Percentiles rank a stretch among this genome's conserved stretches.
Conservation (phyloP, 108 stramenopile species). For the Skeletonema menzelii region DNA sequence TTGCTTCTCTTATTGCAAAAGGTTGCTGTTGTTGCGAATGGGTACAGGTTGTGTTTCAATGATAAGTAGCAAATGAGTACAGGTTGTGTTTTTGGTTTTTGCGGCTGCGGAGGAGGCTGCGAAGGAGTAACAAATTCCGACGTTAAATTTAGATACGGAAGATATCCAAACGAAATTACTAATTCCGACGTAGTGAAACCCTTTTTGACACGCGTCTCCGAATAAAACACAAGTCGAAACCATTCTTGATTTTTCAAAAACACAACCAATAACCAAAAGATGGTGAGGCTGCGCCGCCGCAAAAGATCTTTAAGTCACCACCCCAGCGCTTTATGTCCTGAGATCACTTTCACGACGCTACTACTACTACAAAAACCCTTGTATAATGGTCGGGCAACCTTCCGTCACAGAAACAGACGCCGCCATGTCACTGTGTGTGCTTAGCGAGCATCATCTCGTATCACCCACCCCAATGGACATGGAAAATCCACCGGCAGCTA, state of each 20-base stretch:
- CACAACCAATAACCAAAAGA: background rate
- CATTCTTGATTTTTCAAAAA: too few relatives aligned
- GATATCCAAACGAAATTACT: too few relatives aligned
- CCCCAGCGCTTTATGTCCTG: too few relatives aligned
- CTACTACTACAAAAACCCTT: too few relatives aligned
- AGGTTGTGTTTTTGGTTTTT: too few relatives aligned
- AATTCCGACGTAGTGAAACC: background rate
- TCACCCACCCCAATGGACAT: background rate
- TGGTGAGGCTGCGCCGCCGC: too few relatives aligned
- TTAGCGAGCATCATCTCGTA: background rate
- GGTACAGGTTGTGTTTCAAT: too few relatives aligned
- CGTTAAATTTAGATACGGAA: too few relatives aligned
- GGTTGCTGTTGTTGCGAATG: background rate
- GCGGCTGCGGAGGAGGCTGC: too few relatives aligned
- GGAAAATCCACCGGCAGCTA: background rate
- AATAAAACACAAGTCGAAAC: too few relatives aligned
- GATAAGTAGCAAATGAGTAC: too few relatives aligned
- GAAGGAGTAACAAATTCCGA: background rate
- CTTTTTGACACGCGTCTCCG: background rate
- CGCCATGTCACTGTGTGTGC: conserved; percentile 5
- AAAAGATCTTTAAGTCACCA: too few relatives aligned
- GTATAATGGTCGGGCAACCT: background rate
- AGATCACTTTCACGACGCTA: background rate
- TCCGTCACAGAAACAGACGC: background rate
- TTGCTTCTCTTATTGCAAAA: background rate